Base-by-base conservation (phyloP, 2,329 filamentous ascomycete species). In the Meredithiella fracta region DNA sequence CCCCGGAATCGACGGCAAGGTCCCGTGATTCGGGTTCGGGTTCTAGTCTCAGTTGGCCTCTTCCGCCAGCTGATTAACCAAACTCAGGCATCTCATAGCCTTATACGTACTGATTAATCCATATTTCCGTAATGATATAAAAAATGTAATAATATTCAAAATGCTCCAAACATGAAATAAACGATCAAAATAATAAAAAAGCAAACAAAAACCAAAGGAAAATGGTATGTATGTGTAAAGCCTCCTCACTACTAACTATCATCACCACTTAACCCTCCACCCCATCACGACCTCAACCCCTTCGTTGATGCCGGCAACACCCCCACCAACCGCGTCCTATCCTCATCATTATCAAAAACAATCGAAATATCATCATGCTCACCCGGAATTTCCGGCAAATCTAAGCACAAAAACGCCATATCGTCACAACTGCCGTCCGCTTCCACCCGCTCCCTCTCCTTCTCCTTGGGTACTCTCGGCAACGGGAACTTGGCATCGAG, bases 331-430 rank as follows among this genome's bases (percentile, higher is more conserved):
- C 70, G 70, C 59, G 80, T 76, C 62, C 77, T 75, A 62, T 80
- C 77, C 64, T 76, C 72, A 65, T 87, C 84, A 49, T 75, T 82
- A 61, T 94, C 88, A 72, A 96, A 96, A 59, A 83, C 69, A 63
- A 96, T 82, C 9, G 83, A 78, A 62, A 96, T 87, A 70, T 96
- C 90, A 67, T 95, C 90, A 68, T 95, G 88, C 70, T 95, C 90
- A 53, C 86, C 86, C 1, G 89, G 86, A 67, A 94, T 86, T 63
- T 95, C 89, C 17, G 89, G 83, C 67, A 89, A 79, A 67, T 95
- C 90, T 58, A 95, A 69, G 65, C 86, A 92, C 40, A 94, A 76
- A 70, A 91, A 95, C 25, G 80, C 78, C 65, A 81, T 78, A 59
- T 83, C 80, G 50, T 79, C 73, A 58, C 72, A 53, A 22, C 40